Evolutionary conservation across 129 eudicot species (phyloP).

Genomic region (Deinandra increscens): DNA sequence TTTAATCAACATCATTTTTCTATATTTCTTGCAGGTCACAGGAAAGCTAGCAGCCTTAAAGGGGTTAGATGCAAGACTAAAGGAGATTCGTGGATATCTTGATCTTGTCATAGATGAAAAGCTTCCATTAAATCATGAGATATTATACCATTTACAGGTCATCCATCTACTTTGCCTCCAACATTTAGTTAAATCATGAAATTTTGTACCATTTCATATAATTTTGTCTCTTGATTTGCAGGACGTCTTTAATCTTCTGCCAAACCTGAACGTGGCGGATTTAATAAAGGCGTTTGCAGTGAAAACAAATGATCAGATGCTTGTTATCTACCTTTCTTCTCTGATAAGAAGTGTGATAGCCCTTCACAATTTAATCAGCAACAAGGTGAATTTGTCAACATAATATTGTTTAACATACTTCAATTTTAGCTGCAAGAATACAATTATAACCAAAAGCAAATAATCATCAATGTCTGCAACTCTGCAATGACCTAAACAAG

Average conservation of each 20-base stretch:
- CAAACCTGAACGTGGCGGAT: slow-evolving; percentile 80
- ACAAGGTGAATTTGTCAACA: slow-evolving; percentile 50
- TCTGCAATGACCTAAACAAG: background rate
- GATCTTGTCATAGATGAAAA: slow-evolving; percentile 83
- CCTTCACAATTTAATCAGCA: slow-evolving; percentile 89
- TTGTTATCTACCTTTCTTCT: slow-evolving; percentile 88
- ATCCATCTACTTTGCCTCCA: background rate
- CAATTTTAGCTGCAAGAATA: background rate
- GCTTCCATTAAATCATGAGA: slow-evolving; percentile 87
- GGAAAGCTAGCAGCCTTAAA: slow-evolving; percentile 92
- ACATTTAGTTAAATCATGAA: background rate
- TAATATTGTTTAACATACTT: background rate
- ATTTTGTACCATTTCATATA: background rate
- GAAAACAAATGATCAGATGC: slow-evolving; percentile 96
- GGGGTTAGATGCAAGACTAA: slow-evolving; percentile 85
- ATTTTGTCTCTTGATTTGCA: slow-evolving; percentile 30
- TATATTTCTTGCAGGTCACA: slow-evolving; percentile 52
- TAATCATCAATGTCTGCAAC: background rate
- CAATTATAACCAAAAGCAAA: background rate
- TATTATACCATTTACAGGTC: slow-evolving; percentile 91
- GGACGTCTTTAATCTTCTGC: slow-evolving; percentile 93
- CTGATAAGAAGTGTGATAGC: slow-evolving; percentile 92
- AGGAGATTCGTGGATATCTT: slow-evolving; percentile 83
- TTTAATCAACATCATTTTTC: background rate
- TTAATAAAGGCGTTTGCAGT: slow-evolving; percentile 88